Conservation (phyloP, 129 eudicot species). For the Oenanthe sinensis region DNA sequence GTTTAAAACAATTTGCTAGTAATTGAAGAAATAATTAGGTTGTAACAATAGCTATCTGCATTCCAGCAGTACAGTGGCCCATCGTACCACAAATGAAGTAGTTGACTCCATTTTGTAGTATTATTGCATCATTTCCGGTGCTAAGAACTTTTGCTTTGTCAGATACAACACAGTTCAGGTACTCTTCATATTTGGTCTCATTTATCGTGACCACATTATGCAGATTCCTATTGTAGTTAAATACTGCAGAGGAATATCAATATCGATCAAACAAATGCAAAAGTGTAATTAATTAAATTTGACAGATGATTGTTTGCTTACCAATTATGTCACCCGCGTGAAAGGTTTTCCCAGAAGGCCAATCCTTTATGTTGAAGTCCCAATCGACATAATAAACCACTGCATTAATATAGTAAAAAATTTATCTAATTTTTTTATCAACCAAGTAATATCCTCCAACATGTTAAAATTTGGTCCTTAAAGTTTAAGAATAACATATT, state of each 20-base stretch:
- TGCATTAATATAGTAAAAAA: no score
- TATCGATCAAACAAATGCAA: neutral
- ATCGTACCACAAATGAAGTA: slow-evolving; percentile 31
- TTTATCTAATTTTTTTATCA: no score
- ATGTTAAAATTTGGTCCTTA: no score
- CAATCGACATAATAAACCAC: slow-evolving; percentile 15
- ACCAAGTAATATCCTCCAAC: no score
- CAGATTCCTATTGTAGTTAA: slow-evolving; percentile 7
- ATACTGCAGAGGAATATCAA: slow-evolving; percentile 18
- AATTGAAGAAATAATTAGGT: neutral
- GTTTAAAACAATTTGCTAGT: neutral
- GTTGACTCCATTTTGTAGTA: slow-evolving; percentile 18
- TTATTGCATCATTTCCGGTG: slow-evolving; percentile 21
- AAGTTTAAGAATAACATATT: neutral
- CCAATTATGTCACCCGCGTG: slow-evolving; percentile 22
- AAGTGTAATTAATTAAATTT: neutral
- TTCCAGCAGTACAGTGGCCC: slow-evolving; percentile 28
- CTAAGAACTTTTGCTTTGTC: slow-evolving; percentile 11
- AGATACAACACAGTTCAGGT: slow-evolving; percentile 11
- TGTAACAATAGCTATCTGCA: slow-evolving; percentile 29
- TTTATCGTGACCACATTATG: slow-evolving; percentile 28
- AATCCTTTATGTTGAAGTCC: slow-evolving; percentile 15
- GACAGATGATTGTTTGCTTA: neutral
- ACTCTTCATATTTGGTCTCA: slow-evolving; percentile 10
- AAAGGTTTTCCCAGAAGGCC: slow-evolving; percentile 22